Conservation (phyloP, 495 filamentous ascomycete genomes). For the Platismatia glauca region DNA sequence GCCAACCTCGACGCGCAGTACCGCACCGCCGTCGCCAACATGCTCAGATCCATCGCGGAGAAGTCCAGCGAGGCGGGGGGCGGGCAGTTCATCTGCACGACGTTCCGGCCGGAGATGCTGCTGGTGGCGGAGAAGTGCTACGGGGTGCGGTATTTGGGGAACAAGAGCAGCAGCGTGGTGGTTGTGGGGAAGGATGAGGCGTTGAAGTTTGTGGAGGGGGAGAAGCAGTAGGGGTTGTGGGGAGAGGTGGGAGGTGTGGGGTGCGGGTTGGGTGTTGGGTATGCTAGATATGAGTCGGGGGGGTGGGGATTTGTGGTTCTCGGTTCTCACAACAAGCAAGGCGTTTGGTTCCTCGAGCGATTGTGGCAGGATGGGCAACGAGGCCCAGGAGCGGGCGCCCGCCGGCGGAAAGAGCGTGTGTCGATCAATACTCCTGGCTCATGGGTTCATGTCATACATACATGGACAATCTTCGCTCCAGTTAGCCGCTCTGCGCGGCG, state of each 20-base stretch:
- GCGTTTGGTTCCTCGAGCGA: not conserved
- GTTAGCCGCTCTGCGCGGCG: too few relatives aligned
- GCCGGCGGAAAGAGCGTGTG: too few relatives aligned
- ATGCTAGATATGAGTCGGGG: not conserved
- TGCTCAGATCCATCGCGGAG: conserved; percentile 67
- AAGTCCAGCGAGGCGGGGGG: conserved; percentile 30
- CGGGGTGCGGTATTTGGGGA: conserved; percentile 75
- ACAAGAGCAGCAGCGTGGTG: conserved; percentile 88
- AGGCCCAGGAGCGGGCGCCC: too few relatives aligned
- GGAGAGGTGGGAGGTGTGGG: not conserved
- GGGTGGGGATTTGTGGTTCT: not conserved
- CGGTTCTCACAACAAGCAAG: not conserved
- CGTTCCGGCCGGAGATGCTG: conserved; percentile 95
- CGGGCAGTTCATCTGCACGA: conserved; percentile 79
- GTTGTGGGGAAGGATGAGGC: conserved; percentile 82
- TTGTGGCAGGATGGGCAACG: not conserved
- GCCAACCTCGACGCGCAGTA: conserved; percentile 98
- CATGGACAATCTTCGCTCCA: too few relatives aligned
- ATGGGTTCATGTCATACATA: too few relatives aligned
- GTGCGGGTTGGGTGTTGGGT: not conserved
- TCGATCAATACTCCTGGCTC: too few relatives aligned
- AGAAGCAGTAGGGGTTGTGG: conserved; percentile 29
- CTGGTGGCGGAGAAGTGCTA: conserved; percentile 96
- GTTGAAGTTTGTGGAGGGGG: conserved; percentile 85
- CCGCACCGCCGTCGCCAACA: conserved; percentile 82